A percentile compares a stretch with the other conserved stretches of the same genome.
Evolutionary conservation across 2,329 filamentous ascomycete species (phyloP).

Genomic region (Trichoderma atroviride): DNA sequence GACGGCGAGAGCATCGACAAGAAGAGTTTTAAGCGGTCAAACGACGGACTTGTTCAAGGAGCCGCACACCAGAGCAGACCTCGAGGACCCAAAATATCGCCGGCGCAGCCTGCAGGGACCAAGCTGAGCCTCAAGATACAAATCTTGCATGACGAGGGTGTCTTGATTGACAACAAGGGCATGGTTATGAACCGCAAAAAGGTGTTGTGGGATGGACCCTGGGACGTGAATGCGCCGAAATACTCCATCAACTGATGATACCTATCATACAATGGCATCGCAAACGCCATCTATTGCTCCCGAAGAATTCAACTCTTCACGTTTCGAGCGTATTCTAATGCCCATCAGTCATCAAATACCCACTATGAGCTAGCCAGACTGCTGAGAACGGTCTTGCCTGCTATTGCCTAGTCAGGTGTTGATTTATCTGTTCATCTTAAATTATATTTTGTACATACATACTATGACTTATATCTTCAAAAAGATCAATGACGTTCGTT

Average conservation of each 20-base stretch:
- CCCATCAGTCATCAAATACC: background rate
- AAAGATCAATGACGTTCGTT: background rate
- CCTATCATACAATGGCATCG: background rate
- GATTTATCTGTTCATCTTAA: background rate
- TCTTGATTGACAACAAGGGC: background rate
- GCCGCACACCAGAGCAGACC: conserved; percentile 8
- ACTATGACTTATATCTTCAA: no score
- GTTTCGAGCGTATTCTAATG: background rate
- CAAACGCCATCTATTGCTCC: background rate
- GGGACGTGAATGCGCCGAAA: background rate
- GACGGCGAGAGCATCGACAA: conserved; percentile 6
- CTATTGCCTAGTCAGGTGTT: background rate
- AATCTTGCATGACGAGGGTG: background rate
- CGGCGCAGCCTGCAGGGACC: background rate
- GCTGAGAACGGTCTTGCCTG: background rate
- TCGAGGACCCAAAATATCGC: conserved; percentile 4
- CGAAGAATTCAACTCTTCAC: background rate
- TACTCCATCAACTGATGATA: background rate
- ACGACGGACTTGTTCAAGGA: background rate
- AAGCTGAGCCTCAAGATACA: conserved; percentile 1
- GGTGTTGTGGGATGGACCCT: conserved; percentile 6
- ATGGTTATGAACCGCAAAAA: background rate
- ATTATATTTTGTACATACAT: background rate
- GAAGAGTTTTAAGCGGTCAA: background rate
- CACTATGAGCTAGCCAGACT: background rate